Evolutionary conservation across 169 alveolate genomes (phyloP).

Genomic region (Plasmodium vinckei): DNA sequence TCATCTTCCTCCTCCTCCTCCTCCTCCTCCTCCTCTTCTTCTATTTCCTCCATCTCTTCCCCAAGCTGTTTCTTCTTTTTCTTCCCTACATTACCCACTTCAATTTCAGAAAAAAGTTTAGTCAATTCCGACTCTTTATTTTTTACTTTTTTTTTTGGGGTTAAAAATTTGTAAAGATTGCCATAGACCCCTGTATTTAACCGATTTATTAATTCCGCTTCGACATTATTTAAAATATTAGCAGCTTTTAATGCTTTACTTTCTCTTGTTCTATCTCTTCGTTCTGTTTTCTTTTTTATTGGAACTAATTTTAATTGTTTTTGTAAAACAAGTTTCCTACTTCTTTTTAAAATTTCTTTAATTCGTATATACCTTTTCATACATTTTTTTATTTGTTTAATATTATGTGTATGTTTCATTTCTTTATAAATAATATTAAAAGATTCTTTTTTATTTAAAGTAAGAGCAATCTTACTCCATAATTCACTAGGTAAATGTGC

Average conservation of each 20-base stretch:
- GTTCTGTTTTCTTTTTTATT: constrained; percentile 97
- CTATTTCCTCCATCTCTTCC: background rate
- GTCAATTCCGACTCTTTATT: constrained; percentile 64
- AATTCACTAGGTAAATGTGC: constrained; percentile 97
- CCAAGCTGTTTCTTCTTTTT: background rate
- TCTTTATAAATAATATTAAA: constrained; percentile 94
- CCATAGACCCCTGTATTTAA: constrained; percentile 89
- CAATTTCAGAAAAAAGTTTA: constrained; percentile 13
- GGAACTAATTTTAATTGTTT: constrained; percentile 87
- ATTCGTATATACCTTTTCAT: constrained; percentile 96
- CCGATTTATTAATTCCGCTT: constrained; percentile 95
- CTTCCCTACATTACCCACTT: background rate
- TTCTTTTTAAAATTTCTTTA: constrained; percentile 95
- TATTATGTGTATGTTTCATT: constrained; percentile 94
- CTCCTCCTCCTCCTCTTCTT: background rate
- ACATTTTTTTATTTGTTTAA: constrained; percentile 96
- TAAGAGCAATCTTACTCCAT: constrained; percentile 97
- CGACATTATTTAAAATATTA: constrained; percentile 96
- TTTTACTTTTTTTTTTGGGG: constrained; percentile 62
- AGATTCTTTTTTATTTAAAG: constrained; percentile 92
- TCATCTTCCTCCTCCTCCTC: background rate
- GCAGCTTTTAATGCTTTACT: constrained; percentile 98
- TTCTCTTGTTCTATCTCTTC: constrained; percentile 97
- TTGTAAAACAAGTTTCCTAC: constrained; percentile 88
- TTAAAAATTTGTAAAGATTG: constrained; percentile 33